Base-by-base conservation (phyloP, 108 stramenopile species). In the Nannochloropsis salina region DNA sequence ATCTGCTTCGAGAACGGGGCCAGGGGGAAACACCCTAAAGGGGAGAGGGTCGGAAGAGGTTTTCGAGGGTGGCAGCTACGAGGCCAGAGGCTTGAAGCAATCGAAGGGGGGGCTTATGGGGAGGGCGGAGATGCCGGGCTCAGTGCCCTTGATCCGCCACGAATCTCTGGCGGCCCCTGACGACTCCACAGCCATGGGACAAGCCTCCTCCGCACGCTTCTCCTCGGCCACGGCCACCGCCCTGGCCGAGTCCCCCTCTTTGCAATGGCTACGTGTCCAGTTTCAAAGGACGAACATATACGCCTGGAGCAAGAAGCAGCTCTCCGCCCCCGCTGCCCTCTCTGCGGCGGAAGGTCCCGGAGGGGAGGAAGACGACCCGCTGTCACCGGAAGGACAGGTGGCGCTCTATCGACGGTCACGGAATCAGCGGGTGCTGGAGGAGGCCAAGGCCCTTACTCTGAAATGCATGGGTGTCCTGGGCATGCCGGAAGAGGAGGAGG, bases 351-450 rank as follows among this genome's bases (percentile, higher is more conserved):
- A 15, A n/a, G 61, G 61, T 74, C 20, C 4, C 20, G 6, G n/a
- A n/a, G 43, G 40, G 40, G 86, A 84, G 6, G 43, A 80, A 22
- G 80, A 22, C 80, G 86, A 86, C 42, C 45, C 82, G 2, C 86
- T 83, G 8, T 81, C 74, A 12, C n/a, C 86, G 5, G 82, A 9
- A 10, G 82, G n/a, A 47, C 45, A 51, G 84, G n/a, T 94, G 10
- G 81, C 90, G 42, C 86, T 92, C 44, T 96, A 96, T 87, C 91
- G 90, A 15, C 85, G 87, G 82, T 90, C 89, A 42, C 91, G 96
- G 43, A 96, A 96, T 85, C 41, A 41, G n/a, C 80, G 86, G 43
- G 90, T 92, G 1, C 86, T 90, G 45, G 84, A 92, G 51, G 90
- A 85, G 42, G 92, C 90, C 6, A 86, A 91, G 82, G 90, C 90